Percentiles rank a stretch among this genome's conserved stretches.
phyloP scores from a whole-genome alignment of 2,329 filamentous ascomycete genomes.

The Pleomassaria siparia region DNA sequence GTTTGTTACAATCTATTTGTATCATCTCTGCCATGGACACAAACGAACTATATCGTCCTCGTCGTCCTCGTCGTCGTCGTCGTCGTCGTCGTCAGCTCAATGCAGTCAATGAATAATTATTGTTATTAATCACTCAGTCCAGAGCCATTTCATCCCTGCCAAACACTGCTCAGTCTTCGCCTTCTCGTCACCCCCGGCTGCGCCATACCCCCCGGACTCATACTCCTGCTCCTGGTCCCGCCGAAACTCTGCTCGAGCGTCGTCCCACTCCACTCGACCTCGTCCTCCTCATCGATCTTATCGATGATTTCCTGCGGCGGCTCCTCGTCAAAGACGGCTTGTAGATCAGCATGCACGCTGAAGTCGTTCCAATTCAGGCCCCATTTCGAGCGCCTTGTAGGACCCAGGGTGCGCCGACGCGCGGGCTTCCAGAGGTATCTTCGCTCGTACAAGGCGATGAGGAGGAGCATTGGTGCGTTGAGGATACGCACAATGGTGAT shows the following conservation, averaged over 20 bases:
- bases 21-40: too few species aligned
- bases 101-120: not conserved
- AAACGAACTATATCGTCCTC: too few species aligned
- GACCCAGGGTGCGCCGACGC: conserved; percentile 32
- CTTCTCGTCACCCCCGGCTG: conserved; percentile 30
- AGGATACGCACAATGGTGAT: conserved; percentile 72
- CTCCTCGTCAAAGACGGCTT: conserved; percentile 71
- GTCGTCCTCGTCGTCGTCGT: too few species aligned
- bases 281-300: conserved; percentile 53
- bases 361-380: conserved; percentile 64
- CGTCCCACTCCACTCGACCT: conserved; percentile 49
- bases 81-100: not conserved
- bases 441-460: conserved; percentile 72
- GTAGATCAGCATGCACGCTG: conserved; percentile 70
- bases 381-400: conserved; percentile 45
- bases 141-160: conserved; percentile 27
- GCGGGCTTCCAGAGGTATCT: conserved; percentile 64
- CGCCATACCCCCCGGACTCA: conserved; percentile 33
- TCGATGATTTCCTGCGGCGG: conserved; percentile 60
- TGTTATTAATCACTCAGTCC: not conserved
- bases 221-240: conserved; percentile 22
- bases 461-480: conserved; percentile 72
- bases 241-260: conserved; percentile 46
- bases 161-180: conserved; percentile 39
- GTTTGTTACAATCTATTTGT: too few species aligned